Base-by-base conservation (phyloP, 78 protist species). In the Andalucia godoyi region DNA sequence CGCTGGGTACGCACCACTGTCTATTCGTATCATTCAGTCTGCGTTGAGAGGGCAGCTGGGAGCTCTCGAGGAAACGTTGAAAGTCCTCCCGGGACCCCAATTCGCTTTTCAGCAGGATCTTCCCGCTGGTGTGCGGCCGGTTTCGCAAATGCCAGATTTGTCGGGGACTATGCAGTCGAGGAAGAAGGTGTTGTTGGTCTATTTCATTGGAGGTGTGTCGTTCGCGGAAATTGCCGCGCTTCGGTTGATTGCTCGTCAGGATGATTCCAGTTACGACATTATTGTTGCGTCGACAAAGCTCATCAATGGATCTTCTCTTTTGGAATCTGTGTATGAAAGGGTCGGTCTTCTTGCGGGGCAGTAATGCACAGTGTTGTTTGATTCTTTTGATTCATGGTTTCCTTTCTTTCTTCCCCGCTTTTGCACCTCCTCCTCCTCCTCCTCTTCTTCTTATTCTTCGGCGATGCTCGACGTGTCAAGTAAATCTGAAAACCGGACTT, bases 1-100 rank as follows among this genome's bases (percentile, higher is more conserved):
- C 62, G 36, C 80, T 8, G 95, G 95, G 27, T 89, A 86, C 68
- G 87, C 89, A 7, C 95, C 95, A 6, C 30, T 86, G 29, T 61
- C 78, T 23, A 61, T 77, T 18, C 71, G 90, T 15, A n/a, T 85
- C 29, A 54, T 84, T 27, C 74, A 87, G 63, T 18, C 18, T 2
- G 69, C 77, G 33, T 30, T 70, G 29, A 21, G 45, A 12, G 30
- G 41, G 5, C 36, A 13, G 49, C 33, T 17, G 30, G 38, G 30
- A 57, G 57, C 29, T 2, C 18, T 57, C 2, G 68, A 66, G 21
- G 33, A 59, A 15, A 45, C 34, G 25, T 13, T 70, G 42, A 50
- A 39, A 17, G 52, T 4, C 37, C 32, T 76, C 30, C 75, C 81
- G 9, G 81, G 76, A 25, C 57, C 27, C 27, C 9, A 12, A 6